Evolutionary conservation across 2,329 filamentous ascomycete species (phyloP).

Genomic region (Dothistroma pini): DNA sequence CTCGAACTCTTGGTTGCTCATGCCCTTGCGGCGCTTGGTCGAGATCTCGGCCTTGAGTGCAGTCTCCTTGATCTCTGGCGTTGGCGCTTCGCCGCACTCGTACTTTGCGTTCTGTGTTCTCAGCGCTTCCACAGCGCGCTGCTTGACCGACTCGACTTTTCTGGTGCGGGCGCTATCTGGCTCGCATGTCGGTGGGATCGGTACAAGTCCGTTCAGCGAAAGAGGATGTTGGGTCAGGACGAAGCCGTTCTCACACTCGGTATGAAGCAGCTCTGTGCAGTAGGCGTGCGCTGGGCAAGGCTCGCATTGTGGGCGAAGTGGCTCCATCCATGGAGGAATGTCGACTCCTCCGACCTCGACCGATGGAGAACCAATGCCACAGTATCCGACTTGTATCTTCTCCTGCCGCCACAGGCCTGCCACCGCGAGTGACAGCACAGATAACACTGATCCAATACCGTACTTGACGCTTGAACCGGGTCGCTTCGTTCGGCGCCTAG

Average conservation of each 20-base stretch:
- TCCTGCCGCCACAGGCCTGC: constrained; percentile 86
- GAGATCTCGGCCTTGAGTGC: constrained; percentile 74
- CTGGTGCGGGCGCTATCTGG: constrained; percentile 90
- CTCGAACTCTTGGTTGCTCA: constrained; percentile 86
- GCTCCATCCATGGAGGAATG: constrained; percentile 69
- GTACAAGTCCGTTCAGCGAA: constrained; percentile 73
- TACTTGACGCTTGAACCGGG: constrained; percentile 51
- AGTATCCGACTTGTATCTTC: constrained; percentile 94
- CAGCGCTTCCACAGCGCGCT: constrained; percentile 82
- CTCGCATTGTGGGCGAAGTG: constrained; percentile 78
- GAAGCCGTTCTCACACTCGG: constrained; percentile 82
- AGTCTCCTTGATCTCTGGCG: constrained; percentile 63
- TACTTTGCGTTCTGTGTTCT: constrained; percentile 81
- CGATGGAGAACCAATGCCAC: constrained; percentile 68
- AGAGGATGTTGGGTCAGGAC: constrained; percentile 80
- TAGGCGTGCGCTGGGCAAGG: constrained; percentile 86
- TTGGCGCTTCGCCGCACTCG: constrained; percentile 75
- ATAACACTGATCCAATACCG: constrained; percentile 66
- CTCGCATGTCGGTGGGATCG: constrained; percentile 86
- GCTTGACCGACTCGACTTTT: constrained; percentile 79
- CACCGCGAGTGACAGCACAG: constrained; percentile 68
- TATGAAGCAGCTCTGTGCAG: constrained; percentile 74
- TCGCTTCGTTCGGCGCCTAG: constrained; percentile 37
- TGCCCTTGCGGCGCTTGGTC: constrained; percentile 73
- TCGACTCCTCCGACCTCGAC: constrained; percentile 57